Evolutionary conservation across 2,329 filamentous ascomycete species (phyloP).

Genomic region (Ophiostoma piceae): DNA sequence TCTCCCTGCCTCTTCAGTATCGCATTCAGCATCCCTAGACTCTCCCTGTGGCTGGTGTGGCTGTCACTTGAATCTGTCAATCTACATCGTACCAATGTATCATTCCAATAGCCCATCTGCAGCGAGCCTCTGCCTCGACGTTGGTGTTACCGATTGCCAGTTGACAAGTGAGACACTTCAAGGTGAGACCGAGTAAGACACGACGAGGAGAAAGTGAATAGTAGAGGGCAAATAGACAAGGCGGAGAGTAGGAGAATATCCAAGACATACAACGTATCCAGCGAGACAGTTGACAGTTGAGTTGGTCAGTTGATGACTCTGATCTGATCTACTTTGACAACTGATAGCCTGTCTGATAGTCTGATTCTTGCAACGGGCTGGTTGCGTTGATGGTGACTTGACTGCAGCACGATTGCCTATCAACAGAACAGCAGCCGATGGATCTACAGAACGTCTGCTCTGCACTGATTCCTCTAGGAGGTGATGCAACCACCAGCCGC

Average conservation of each 20-base stretch:
- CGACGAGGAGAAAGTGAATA: neutral
- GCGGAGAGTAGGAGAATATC: conserved; percentile 2
- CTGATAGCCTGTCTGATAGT: neutral
- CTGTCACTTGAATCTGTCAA: neutral
- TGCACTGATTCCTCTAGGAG: neutral
- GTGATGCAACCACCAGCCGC: neutral
- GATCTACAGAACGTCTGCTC: neutral
- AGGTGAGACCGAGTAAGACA: neutral
- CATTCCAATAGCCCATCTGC: neutral
- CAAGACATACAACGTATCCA: conserved; percentile 5
- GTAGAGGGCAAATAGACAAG: neutral
- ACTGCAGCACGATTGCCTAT: neutral
- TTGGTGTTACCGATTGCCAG: neutral
- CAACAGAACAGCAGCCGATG: too few relatives aligned
- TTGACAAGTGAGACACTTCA: neutral
- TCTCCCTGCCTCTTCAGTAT: neutral
- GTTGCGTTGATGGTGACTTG: neutral
- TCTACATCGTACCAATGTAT: neutral
- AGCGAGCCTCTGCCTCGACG: conserved; percentile 10
- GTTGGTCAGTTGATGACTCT: neutral
- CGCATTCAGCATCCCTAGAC: neutral
- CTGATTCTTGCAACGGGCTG: neutral
- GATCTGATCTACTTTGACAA: too few relatives aligned
- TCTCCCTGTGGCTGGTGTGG: conserved; percentile 10
- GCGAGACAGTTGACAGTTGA: neutral